phyloP scores from a whole-genome alignment of 2,329 filamentous ascomycete species.

The Colletotrichum higginsianum region DNA sequence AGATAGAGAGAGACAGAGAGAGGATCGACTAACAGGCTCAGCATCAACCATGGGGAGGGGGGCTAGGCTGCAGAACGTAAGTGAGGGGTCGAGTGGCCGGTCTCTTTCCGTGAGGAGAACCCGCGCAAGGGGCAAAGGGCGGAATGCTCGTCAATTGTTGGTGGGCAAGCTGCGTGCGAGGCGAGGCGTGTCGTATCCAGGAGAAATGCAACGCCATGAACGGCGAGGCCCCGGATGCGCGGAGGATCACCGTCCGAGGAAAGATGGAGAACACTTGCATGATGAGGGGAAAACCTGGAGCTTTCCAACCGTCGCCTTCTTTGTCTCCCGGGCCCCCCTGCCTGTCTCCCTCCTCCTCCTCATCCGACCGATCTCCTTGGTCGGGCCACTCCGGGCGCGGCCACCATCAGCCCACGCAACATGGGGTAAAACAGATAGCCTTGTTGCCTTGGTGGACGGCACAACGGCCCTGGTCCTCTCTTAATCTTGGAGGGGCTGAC shows the following conservation, averaged over 20 bases:
- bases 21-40: neutral
- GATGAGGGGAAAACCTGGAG: neutral
- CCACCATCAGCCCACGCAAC: neutral
- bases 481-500: neutral
- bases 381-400: neutral
- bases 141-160: conserved; percentile 30
- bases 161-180: neutral
- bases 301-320: neutral
- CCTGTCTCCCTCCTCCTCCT: neutral
- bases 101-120: conserved; percentile 12
- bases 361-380: neutral
- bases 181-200: neutral
- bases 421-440: neutral
- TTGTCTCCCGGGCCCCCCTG: neutral
- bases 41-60: neutral
- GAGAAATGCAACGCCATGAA: conserved; percentile 31
- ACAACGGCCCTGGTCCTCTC: neutral
- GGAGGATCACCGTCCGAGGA: conserved; percentile 36
- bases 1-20: too few relatives aligned
- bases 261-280: conserved; percentile 19
- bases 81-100: neutral
- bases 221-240: conserved; percentile 8
- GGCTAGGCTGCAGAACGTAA: neutral
- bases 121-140: neutral
- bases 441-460: neutral